These are phyloP conservation scores for Lineolata rhizophorae DNA, from an alignment of 495 filamentous ascomycete species.

Conservation along the genomic window DNA sequence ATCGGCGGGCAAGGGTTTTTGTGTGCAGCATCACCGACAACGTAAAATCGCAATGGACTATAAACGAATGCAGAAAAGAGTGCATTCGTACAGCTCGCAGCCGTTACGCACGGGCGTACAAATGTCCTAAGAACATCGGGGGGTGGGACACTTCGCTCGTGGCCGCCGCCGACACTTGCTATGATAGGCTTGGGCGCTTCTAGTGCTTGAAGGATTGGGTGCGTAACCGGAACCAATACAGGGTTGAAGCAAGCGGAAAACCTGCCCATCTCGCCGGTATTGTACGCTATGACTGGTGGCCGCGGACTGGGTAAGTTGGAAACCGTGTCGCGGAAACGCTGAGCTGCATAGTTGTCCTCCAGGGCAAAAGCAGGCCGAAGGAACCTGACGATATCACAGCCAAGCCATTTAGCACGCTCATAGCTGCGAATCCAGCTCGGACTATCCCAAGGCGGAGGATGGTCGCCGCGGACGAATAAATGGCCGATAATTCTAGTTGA, in stretches of 20 bases:
- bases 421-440: constrained; percentile 23
- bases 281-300: constrained; percentile 47
- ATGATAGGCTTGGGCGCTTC: no score
- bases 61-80: constrained; percentile 32
- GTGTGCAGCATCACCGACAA: constrained; percentile 47
- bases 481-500: constrained; percentile 57
- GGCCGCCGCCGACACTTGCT: no score
- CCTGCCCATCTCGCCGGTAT: constrained; percentile 44
- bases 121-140: no score
- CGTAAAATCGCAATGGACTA: constrained; percentile 53
- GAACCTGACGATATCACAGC: constrained; percentile 50
- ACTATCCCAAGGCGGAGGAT: constrained; percentile 35
- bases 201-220: constrained; percentile 11
- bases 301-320: constrained; percentile 18
- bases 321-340: constrained; percentile 29
- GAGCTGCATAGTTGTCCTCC: constrained; percentile 34
- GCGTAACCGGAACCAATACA: constrained; percentile 46
- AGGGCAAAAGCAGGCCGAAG: constrained; percentile 36
- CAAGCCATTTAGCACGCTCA: constrained; percentile 30
- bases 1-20: constrained; percentile 63
- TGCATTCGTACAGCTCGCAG: constrained; percentile 31
- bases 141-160: no score
- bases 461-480: constrained; percentile 14
- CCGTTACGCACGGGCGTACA: constrained; percentile 19
- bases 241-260: constrained; percentile 45